Base-by-base conservation (phyloP, 306 rosid genomes). In the Alnus glutinosa region DNA sequence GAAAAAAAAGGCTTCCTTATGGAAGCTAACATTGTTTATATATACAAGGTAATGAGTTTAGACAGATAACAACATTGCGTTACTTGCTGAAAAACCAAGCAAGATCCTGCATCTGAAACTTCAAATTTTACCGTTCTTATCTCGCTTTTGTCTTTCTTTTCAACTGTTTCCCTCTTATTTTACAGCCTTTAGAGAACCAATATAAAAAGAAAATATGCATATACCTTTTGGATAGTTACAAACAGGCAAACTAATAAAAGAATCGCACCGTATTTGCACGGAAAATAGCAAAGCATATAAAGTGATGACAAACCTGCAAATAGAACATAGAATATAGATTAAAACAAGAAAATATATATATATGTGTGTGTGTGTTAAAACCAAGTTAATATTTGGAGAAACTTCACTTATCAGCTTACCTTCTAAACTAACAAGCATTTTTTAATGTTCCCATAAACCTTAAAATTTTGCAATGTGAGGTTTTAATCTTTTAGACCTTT, bases 231-330 rank as follows among this genome's bases (percentile, higher is more conserved):
- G 82, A 89, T 86, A 79, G 87, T 83, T 89, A 90, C 92, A 84
- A 89, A 86, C 89, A 90, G 70, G 85, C 89, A 93, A 90, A 89
- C 88, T 85, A 91, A 88, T 89, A 58, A 91, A 95, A 90, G 99
- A 95, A 95, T 94, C 77, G 86, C 89, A 83, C 83, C 83, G 63
- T 78, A 50, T 74, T 81, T 44, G 84, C 93, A 88, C 55, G 78
- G 87, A 74, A 28, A 71, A 85, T 70, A 57, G 66, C 34, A 72
- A 72, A 79, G 58, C 62, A 77, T 61, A 23, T 68, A 42, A 85
- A 83, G 28, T 77, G 75, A 70, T 39, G 78, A 86, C 54, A 71
- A 82, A 73, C 93, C 97, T 88, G 97, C 85, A 81, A 83, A 83
- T 69, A 42, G 8, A 42, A 42, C 5, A 42, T 18, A 42, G 48